Evolutionary conservation across 2,329 filamentous ascomycete species (phyloP).

Genomic region (Phialemoniopsis sp.): DNA sequence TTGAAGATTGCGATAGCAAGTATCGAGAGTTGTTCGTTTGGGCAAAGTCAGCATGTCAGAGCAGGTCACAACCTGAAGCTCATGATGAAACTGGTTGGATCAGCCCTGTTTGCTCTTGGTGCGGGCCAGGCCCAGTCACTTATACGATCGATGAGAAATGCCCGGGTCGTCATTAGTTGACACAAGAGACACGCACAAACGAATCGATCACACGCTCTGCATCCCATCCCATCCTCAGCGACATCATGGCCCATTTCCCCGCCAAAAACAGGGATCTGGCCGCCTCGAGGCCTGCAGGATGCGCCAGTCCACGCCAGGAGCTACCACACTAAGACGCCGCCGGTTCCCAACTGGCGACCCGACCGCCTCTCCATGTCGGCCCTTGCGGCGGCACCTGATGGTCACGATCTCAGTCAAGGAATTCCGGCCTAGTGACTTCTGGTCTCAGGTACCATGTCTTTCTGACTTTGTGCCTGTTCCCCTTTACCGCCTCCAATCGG

Average conservation of each 20-base stretch:
- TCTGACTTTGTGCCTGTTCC: too few species aligned
- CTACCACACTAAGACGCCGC: too few species aligned
- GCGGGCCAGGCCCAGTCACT: neutral
- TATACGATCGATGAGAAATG: conserved; percentile 1
- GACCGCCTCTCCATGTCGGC: too few species aligned
- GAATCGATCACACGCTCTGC: neutral
- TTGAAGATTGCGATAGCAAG: neutral
- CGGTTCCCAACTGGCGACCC: too few species aligned
- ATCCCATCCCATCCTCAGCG: neutral
- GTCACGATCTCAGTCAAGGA: too few species aligned
- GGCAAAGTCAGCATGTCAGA: neutral
- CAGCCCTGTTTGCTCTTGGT: neutral
- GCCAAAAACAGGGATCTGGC: neutral
- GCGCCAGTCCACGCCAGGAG: too few species aligned
- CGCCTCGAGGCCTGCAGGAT: neutral
- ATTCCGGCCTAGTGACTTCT: too few species aligned
- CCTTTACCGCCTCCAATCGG: too few species aligned
- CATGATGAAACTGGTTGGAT: conserved; percentile 3
- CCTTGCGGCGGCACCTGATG: too few species aligned
- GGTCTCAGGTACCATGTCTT: too few species aligned
- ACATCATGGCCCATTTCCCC: neutral
- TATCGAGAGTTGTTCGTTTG: neutral
- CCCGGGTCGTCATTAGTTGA: conserved; percentile 1
- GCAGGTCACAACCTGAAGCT: conserved; percentile 4
- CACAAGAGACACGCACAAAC: neutral